A percentile compares a stretch with the other conserved stretches of the same genome.
Evolutionary conservation across 768 basidiomycete species (phyloP).

Genomic region (Piloderma croceum): DNA sequence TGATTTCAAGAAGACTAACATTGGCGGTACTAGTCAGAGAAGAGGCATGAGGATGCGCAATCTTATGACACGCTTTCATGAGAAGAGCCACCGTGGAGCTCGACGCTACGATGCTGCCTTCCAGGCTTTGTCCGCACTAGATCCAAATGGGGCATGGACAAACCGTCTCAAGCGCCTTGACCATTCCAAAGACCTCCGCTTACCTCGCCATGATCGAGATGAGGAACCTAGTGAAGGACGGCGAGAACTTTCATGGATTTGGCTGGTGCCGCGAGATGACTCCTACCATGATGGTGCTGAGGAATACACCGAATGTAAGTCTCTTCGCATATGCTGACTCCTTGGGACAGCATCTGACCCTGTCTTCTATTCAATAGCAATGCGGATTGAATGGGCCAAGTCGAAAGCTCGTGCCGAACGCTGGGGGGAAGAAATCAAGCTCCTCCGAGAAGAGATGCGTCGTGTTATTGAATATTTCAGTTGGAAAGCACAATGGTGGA

Average conservation of each 20-base stretch:
- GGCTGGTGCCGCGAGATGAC: too few species aligned
- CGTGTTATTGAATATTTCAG: too few species aligned
- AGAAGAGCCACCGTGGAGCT: conserved; percentile 4
- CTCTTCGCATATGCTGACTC: not conserved
- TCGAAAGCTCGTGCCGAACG: not conserved
- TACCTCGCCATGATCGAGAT: conserved; percentile 2
- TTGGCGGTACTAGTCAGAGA: conserved; percentile 12
- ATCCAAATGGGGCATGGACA: conserved; percentile 7
- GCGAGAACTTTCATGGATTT: conserved; percentile 9
- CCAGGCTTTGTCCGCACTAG: conserved; percentile 2
- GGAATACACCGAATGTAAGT: not conserved
- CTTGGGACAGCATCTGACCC: too few species aligned
- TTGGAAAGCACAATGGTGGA: too few species aligned
- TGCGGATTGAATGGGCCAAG: conserved; percentile 7
- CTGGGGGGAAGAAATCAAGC: conserved; percentile 4
- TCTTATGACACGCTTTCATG: conserved; percentile 10
- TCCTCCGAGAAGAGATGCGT: conserved; percentile 5
- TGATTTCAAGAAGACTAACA: conserved; percentile 20
- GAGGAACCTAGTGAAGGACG: conserved; percentile 3
- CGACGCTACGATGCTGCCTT: conserved; percentile 5
- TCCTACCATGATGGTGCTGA: not conserved
- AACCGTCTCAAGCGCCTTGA: not conserved
- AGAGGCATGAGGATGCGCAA: conserved; percentile 14
- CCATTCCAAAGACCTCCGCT: conserved; percentile 1
- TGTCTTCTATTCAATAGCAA: not conserved